These are phyloP conservation scores for Aspergillus niger DNA, from an alignment of 2,329 filamentous ascomycete species.

Conservation along the genomic window DNA sequence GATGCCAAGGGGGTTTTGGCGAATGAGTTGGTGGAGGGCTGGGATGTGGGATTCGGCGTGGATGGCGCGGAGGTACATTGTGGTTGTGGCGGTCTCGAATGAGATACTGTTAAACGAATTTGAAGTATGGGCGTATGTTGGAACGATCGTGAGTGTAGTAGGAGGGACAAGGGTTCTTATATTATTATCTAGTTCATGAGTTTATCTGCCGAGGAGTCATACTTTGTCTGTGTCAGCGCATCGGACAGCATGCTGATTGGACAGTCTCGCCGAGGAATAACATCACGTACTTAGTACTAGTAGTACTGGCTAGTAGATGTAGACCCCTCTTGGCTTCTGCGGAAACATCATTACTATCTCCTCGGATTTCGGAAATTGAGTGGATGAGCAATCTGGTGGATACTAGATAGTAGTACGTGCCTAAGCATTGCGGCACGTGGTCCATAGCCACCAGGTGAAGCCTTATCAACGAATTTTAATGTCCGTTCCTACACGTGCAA, in stretches of 20 bases:
- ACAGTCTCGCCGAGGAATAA: neutral
- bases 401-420: no score
- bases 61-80: slow-evolving; percentile 59
- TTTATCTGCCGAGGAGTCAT: neutral
- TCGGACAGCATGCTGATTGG: neutral
- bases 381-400: no score
- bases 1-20: slow-evolving; percentile 62
- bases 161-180: neutral
- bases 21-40: slow-evolving; percentile 56
- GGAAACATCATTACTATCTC: no score
- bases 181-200: neutral
- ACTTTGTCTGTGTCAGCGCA: neutral
- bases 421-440: no score
- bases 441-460: no score
- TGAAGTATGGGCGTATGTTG: neutral
- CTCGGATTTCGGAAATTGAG: no score
- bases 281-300: neutral
- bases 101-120: neutral
- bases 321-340: no score
- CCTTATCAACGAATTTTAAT: no score
- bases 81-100: neutral
- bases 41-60: slow-evolving; percentile 57
- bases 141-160: neutral
- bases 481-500: no score
- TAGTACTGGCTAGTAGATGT: neutral